These are phyloP conservation scores for Phylloporus scabripes DNA, from an alignment of 768 basidiomycete genomes.

Conservation along the genomic window DNA sequence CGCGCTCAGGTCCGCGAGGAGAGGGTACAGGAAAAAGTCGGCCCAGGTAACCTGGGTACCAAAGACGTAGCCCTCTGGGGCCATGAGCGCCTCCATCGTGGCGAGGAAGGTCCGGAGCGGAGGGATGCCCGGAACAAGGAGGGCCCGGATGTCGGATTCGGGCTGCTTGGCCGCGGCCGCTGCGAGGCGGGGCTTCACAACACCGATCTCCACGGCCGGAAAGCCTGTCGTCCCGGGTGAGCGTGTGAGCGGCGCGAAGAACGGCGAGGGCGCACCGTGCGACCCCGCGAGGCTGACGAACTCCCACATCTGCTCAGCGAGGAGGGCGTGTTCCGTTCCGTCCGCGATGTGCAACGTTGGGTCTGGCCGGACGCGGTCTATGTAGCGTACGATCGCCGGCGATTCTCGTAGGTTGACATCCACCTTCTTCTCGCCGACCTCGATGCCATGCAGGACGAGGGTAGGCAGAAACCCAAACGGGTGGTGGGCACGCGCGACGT, in stretches of 20 bases:
- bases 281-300: slow-evolving; percentile 24
- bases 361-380: slow-evolving; percentile 28
- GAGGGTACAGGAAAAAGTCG: slow-evolving; percentile 31
- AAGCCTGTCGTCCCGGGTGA: slow-evolving; percentile 17
- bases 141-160: slow-evolving; percentile 19
- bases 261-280: slow-evolving; percentile 19
- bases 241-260: neutral
- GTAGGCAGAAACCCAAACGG: slow-evolving; percentile 31
- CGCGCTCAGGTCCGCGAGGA: slow-evolving; percentile 27
- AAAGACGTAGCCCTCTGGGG: slow-evolving; percentile 26
- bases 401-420: slow-evolving; percentile 27
- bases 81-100: slow-evolving; percentile 19
- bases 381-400: slow-evolving; percentile 25
- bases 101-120: slow-evolving; percentile 15
- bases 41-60: slow-evolving; percentile 27
- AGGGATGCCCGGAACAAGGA: slow-evolving; percentile 16
- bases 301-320: slow-evolving; percentile 31
- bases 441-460: slow-evolving; percentile 25
- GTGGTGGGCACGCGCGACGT: slow-evolving; percentile 24
- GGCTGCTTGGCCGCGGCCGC: slow-evolving; percentile 21
- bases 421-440: slow-evolving; percentile 10
- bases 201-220: slow-evolving; percentile 25
- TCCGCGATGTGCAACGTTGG: slow-evolving; percentile 19
- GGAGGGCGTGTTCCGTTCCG: slow-evolving; percentile 18
- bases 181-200: slow-evolving; percentile 30